Percentiles rank a stretch among this genome's conserved stretches.
These are phyloP conservation scores for Ceratocystis lukuohia DNA, from an alignment of 2,329 filamentous ascomycete species.

Conservation along the genomic window DNA sequence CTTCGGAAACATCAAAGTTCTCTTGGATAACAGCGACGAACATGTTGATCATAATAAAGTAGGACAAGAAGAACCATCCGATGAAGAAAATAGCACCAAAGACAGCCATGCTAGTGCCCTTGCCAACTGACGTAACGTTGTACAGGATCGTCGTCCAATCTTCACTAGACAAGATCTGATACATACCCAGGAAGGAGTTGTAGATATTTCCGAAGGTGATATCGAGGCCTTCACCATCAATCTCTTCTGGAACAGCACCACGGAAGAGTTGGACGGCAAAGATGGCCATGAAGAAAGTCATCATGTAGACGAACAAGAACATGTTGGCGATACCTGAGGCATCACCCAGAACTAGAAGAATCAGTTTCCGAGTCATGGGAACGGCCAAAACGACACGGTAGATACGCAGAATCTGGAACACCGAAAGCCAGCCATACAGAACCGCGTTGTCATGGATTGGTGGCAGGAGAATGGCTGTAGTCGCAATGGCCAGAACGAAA, in stretches of 20 bases:
- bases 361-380: constrained; percentile 73
- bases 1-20: constrained; percentile 96
- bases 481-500: constrained; percentile 64
- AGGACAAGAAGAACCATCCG: constrained; percentile 88
- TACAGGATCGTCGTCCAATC: constrained; percentile 90
- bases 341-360: constrained; percentile 79
- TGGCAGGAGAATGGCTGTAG: constrained; percentile 74
- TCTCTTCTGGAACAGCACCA: constrained; percentile 62
- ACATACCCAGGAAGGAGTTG: constrained; percentile 96
- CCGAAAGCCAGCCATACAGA: constrained; percentile 72
- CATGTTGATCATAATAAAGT: constrained; percentile 97
- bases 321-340: constrained; percentile 83
- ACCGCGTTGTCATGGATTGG: constrained; percentile 58
- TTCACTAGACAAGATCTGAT: constrained; percentile 88
- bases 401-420: constrained; percentile 84
- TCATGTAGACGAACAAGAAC: constrained; percentile 90
- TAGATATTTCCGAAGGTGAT: constrained; percentile 83
- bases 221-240: constrained; percentile 46
- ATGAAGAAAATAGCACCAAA: constrained; percentile 84
- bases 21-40: constrained; percentile 99
- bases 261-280: constrained; percentile 89
- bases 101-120: constrained; percentile 62
- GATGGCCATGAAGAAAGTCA: constrained; percentile 86
- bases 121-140: constrained; percentile 58
- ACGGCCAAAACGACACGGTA: constrained; percentile 88